Evolutionary conservation across 345 rosid genomes (phyloP), one percentile per base, ranked within the genome.

Genomic region (Durio zibethinus): DNA sequence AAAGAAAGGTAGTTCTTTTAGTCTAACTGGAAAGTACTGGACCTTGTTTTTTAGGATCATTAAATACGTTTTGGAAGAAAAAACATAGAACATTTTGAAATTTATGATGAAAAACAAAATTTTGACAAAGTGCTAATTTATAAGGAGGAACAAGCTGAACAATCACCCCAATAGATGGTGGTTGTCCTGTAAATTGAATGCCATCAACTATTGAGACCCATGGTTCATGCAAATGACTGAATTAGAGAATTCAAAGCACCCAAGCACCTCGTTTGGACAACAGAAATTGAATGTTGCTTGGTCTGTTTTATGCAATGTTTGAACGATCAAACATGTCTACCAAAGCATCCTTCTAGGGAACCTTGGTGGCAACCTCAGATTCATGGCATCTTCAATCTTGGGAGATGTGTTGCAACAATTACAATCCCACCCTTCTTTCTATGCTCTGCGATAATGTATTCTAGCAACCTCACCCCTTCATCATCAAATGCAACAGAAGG

Each of bases 401-500:
- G 99, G 38, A 94, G 84, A 83, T 94, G 99, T 0, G 97, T 95
- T 0, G 98, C 97, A 14, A 92, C 92, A 12, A 95, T 86, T 68
- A 91, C 97, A 66, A 93, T 92, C 50, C 98, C 94, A 20, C 94
- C 94, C 73, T 80, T 90, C 72, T 90, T 93, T 52, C 98, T 85
- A 74, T 93, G 96, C 79, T 89, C 92, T 0, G 90, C 88, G 0
- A 93, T 92, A 0, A 93, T 86, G 74, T 77, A 88, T 83, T 95
- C 96, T 0, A 92, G 91, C 82, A 95, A 65, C 81, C 85, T 89
- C 82, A 86, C 89, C 67, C 99, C 98, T 8, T 95, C 93, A 35
- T 85, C 87, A 77, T 95, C 98, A 73, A 95, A 81, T 4, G 98
- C 97, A 77, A 93, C 94, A 0, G 97, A 93, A 18, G 96, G 98